Evolutionary conservation across 768 basidiomycete genomes (phyloP).

Genomic region (Grammothele lineata): DNA sequence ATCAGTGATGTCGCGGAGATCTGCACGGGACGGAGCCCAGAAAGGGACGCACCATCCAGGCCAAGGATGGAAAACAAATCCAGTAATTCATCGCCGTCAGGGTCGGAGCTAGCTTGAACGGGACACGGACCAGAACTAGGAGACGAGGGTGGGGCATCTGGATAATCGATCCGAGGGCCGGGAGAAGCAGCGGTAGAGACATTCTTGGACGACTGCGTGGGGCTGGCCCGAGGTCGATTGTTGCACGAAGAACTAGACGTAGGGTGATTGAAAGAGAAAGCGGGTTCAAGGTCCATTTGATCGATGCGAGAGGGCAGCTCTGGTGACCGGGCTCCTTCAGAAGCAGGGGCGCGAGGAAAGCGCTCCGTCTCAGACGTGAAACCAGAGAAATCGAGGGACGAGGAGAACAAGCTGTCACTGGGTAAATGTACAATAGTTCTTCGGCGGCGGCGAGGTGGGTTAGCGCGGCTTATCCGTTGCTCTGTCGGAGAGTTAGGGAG

Average conservation of each 20-base stretch:
- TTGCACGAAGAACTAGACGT: no score
- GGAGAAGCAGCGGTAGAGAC: not conserved
- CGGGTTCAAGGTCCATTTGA: constrained; percentile 9
- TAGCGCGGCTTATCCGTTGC: not conserved
- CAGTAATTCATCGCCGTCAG: constrained; percentile 17
- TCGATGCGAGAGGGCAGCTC: not conserved
- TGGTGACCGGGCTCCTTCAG: constrained; percentile 7
- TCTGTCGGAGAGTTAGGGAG: constrained; percentile 7
- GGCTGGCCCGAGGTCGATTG: no score
- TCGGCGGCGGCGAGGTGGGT: constrained; percentile 20
- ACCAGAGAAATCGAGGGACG: constrained; percentile 25
- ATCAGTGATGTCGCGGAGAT: not conserved
- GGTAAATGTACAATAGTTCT: constrained; percentile 23
- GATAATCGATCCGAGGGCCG: no score
- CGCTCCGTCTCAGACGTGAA: constrained; percentile 14
- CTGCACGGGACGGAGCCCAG: no score
- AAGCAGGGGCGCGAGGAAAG: constrained; percentile 9
- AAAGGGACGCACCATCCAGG: constrained; percentile 19
- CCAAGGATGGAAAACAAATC: constrained; percentile 22
- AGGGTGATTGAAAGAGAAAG: constrained; percentile 7
- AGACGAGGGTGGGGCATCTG: constrained; percentile 10
- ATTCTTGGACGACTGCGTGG: no score
- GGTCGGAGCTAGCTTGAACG: not conserved
- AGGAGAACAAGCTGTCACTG: constrained; percentile 25
- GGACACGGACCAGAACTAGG: not conserved